Evolutionary conservation across 2,329 filamentous ascomycete species (phyloP), one percentile per base, ranked within the genome.

Genomic region (Colletotrichum tamarilloi): DNA sequence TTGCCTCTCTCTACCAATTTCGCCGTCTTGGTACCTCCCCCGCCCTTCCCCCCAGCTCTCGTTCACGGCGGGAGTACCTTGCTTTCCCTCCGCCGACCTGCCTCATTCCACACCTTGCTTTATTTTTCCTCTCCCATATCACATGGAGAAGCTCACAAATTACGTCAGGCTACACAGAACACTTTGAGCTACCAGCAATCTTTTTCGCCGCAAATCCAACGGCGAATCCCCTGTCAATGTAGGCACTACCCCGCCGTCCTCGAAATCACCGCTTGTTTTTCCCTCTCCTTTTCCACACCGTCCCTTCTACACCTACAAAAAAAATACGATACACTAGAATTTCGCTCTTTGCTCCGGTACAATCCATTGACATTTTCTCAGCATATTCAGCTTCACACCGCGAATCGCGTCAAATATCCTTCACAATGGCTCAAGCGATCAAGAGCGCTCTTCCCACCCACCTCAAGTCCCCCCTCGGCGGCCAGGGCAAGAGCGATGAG

Each of bases 391-490:
- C 11, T 55, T n/a, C 68, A 38, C 58, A 62, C 56, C 30, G 49
- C 70, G 46, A 57, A 55, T 55, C 74, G 42, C 58, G 58, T 59
- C 58, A 71, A 56, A 68, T 62, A 64, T 75, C 76, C 63, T 72
- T 77, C 80, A 85, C 80, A 79, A 96, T 96, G 93, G 92, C 93
- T 76, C 88, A 90, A 80, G 87, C 87, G 78, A 86, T 92, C 79
- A 95, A 91, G 87, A 92, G 90, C 85, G 93, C 94, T 76, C 87
- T 98, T 79, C 95, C 95, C 76, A 88, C 93, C 56, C 96, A 97
- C 88, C 89, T 98, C 80, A 96, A 95, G 89, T 84, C 85, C 73
- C 80, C 81, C 38, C 64, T 75, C 42, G 82, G 79, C 63, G 82
- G 82, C 74, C 72, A 71, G 49, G 88, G 84, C 75, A 75, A 75